Conservation (phyloP, 768 basidiomycete species). For the Hypsizygus marmoreus region DNA sequence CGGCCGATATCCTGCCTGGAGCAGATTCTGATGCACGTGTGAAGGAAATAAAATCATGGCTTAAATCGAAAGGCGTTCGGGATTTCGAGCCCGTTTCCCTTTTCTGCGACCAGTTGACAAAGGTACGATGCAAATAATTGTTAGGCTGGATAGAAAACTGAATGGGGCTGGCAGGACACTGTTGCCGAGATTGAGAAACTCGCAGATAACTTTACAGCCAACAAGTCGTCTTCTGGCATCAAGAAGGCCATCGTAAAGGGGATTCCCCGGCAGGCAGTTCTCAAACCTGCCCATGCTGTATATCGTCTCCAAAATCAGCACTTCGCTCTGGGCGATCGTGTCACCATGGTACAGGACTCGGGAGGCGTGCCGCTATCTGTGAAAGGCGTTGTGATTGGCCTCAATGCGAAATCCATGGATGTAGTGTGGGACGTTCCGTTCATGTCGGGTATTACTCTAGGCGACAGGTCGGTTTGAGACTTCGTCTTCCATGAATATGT, state of each 20-base stretch:
- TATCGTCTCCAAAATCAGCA: conserved; percentile 88
- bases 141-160: background rate
- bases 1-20: conserved; percentile 57
- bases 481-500: too few species aligned
- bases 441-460: conserved; percentile 87
- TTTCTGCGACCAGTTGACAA: conserved; percentile 88
- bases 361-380: conserved; percentile 88
- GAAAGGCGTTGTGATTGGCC: conserved; percentile 92
- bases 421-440: conserved; percentile 96
- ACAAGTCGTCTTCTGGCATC: conserved; percentile 62
- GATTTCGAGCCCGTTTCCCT: conserved; percentile 93
- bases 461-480: conserved; percentile 60
- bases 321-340: conserved; percentile 89
- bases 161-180: conserved; percentile 55
- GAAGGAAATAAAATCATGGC: conserved; percentile 81
- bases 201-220: conserved; percentile 66
- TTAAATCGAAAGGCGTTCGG: conserved; percentile 81
- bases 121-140: conserved; percentile 46
- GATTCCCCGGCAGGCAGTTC: conserved; percentile 89
- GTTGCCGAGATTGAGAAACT: conserved; percentile 78
- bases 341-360: conserved; percentile 94
- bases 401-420: conserved; percentile 88
- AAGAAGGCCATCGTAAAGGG: conserved; percentile 94
- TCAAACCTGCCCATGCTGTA: conserved; percentile 89
- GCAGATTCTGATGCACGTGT: conserved; percentile 68